A percentile compares a stretch with the other conserved stretches of the same genome.
These are phyloP conservation scores for Onygenales sp. DNA, from an alignment of 2,329 filamentous ascomycete species.

Conservation along the genomic window DNA sequence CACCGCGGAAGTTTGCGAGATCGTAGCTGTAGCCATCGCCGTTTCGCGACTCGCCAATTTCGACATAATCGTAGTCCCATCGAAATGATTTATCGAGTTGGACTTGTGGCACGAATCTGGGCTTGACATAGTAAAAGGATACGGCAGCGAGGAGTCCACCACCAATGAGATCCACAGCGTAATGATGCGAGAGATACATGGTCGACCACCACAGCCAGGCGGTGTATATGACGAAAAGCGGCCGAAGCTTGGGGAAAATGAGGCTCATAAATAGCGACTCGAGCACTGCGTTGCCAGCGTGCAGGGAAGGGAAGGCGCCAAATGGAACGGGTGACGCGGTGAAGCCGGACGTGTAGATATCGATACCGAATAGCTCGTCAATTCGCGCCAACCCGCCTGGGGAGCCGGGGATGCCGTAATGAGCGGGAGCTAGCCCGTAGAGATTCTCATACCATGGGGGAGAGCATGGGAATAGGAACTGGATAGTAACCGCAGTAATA, in stretches of 20 bases:
- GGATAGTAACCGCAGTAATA: conserved; percentile 75
- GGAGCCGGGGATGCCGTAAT: conserved; percentile 83
- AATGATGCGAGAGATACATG: conserved; percentile 97
- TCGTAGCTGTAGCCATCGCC: conserved; percentile 43
- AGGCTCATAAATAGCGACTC: conserved; percentile 90
- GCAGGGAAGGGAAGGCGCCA: conserved; percentile 87
- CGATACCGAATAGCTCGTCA: conserved; percentile 79
- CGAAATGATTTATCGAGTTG: conserved; percentile 78
- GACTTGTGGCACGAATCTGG: conserved; percentile 69
- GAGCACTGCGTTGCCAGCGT: conserved; percentile 79
- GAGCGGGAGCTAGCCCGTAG: conserved; percentile 80
- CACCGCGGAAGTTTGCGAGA: conserved; percentile 48
- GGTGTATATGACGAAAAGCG: conserved; percentile 72
- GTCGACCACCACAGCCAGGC: conserved; percentile 98
- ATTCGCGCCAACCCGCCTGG: conserved; percentile 83
- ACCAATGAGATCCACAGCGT: conserved; percentile 83
- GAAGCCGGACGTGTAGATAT: conserved; percentile 89
- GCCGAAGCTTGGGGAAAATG: conserved; percentile 74
- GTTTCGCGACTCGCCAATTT: conserved; percentile 59
- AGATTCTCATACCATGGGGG: conserved; percentile 96
- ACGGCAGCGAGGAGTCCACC: conserved; percentile 69
- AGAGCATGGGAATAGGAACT: conserved; percentile 85
- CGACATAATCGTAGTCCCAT: conserved; percentile 94
- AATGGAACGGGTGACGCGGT: conserved; percentile 86
- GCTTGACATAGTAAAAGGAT: conserved; percentile 73